These are phyloP conservation scores for Skeletonema marinoi DNA, from an alignment of 108 stramenopile species.

Conservation along the genomic window DNA sequence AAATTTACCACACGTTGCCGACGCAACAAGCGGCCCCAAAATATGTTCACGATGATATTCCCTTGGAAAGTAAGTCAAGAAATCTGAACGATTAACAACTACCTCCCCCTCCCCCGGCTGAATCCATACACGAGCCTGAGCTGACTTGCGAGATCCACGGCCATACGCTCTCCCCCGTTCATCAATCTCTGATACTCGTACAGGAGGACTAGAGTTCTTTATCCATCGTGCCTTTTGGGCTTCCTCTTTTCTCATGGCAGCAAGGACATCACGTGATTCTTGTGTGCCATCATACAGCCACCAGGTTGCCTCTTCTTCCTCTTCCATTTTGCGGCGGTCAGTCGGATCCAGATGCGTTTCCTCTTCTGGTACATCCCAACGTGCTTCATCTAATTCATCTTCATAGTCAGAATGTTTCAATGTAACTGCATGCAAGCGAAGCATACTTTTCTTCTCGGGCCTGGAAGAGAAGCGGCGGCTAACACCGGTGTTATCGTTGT, in stretches of 20 bases:
- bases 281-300: constrained; percentile 58
- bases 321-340: constrained; percentile 41
- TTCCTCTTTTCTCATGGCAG: constrained; percentile 36
- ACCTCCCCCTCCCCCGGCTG: constrained; percentile 86
- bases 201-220: constrained; percentile 64
- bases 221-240: constrained; percentile 66
- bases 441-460: constrained; percentile 23
- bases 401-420: constrained; percentile 62
- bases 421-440: constrained; percentile 76
- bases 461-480: constrained; percentile 28
- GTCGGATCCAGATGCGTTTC: constrained; percentile 45
- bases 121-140: constrained; percentile 94
- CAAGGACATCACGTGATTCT: constrained; percentile 56
- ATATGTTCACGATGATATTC: constrained; percentile 72
- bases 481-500: not conserved
- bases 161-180: constrained; percentile 91
- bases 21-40: constrained; percentile 86
- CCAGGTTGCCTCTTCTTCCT: constrained; percentile 44
- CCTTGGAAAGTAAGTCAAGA: constrained; percentile 89
- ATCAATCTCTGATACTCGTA: constrained; percentile 74
- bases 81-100: constrained; percentile 81
- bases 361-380: constrained; percentile 30
- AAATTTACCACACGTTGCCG: constrained; percentile 87
- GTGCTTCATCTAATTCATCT: constrained; percentile 52
- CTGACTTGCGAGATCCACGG: constrained; percentile 93